These are phyloP conservation scores for Lentinus polychrous DNA, from an alignment of 1,284 basidiomycete species.

Conservation along the genomic window DNA sequence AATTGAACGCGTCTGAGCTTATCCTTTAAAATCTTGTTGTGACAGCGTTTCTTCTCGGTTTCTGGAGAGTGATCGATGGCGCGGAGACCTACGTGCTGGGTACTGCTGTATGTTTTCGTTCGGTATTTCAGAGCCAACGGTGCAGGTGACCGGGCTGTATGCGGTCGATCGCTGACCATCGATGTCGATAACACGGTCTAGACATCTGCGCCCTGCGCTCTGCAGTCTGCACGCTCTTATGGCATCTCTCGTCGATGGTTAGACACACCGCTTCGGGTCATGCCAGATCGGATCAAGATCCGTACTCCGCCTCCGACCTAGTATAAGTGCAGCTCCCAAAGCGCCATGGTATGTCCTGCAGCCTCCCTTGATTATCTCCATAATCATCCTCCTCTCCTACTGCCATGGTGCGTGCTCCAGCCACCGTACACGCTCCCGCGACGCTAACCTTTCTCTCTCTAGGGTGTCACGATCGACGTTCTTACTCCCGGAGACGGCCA, in stretches of 20 bases:
- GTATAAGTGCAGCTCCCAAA: conserved; percentile 40
- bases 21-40: conserved; percentile 10
- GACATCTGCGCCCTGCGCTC: too few relatives aligned
- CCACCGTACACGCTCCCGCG: conserved; percentile 2
- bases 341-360: conserved; percentile 25
- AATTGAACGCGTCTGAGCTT: conserved; percentile 5
- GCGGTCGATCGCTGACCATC: conserved; percentile 15
- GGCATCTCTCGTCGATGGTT: conserved; percentile 14
- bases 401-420: conserved; percentile 19
- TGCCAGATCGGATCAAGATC: conserved; percentile 63
- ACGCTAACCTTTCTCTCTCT: not conserved
- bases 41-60: not conserved
- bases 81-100: too few relatives aligned
- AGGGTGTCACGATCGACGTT: conserved; percentile 40
- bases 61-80: too few relatives aligned
- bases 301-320: conserved; percentile 46
- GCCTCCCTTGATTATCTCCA: conserved; percentile 29
- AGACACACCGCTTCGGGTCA: conserved; percentile 21
- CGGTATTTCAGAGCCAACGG: not conserved
- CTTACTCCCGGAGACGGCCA: conserved; percentile 37
- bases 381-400: conserved; percentile 17
- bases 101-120: too few relatives aligned
- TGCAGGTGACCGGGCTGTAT: not conserved
- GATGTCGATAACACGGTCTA: conserved; percentile 27
- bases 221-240: too few relatives aligned